Percentiles rank a stretch among this genome's conserved stretches.
Evolutionary conservation across 2,329 filamentous ascomycete genomes (phyloP).

Genomic region (Calonectria multiphialidica): DNA sequence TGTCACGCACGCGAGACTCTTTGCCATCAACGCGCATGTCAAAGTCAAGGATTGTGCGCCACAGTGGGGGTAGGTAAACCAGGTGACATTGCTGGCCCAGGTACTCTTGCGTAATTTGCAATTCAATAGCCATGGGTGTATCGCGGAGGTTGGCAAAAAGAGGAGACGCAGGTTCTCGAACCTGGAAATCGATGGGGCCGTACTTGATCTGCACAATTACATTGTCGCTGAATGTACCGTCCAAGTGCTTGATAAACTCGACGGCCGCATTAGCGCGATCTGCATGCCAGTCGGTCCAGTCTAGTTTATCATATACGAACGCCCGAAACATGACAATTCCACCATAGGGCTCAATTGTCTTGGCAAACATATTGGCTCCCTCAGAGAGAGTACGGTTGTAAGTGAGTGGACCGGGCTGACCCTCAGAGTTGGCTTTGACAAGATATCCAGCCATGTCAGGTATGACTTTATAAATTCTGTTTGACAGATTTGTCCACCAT

Average conservation of each 20-base stretch:
- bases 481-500: conserved; percentile 73
- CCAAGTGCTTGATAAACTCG: conserved; percentile 73
- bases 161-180: conserved; percentile 75
- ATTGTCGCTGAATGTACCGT: conserved; percentile 76
- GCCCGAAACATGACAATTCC: conserved; percentile 78
- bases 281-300: conserved; percentile 65
- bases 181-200: conserved; percentile 80
- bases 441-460: conserved; percentile 78
- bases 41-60: conserved; percentile 76
- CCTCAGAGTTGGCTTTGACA: conserved; percentile 80
- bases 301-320: conserved; percentile 73
- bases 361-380: conserved; percentile 65
- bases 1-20: conserved; percentile 68
- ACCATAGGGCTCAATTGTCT: conserved; percentile 66
- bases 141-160: conserved; percentile 66
- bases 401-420: conserved; percentile 75
- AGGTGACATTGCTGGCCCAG: conserved; percentile 78
- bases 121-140: conserved; percentile 68
- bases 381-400: conserved; percentile 76
- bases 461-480: conserved; percentile 69
- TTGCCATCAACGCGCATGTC: conserved; percentile 72
- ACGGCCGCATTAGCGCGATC: conserved; percentile 79
- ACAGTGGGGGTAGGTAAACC: conserved; percentile 76
- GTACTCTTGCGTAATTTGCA: conserved; percentile 78
- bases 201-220: conserved; percentile 81